These are phyloP conservation scores for Xylariales sp. DNA, from an alignment of 2,329 filamentous ascomycete genomes.

Conservation along the genomic window DNA sequence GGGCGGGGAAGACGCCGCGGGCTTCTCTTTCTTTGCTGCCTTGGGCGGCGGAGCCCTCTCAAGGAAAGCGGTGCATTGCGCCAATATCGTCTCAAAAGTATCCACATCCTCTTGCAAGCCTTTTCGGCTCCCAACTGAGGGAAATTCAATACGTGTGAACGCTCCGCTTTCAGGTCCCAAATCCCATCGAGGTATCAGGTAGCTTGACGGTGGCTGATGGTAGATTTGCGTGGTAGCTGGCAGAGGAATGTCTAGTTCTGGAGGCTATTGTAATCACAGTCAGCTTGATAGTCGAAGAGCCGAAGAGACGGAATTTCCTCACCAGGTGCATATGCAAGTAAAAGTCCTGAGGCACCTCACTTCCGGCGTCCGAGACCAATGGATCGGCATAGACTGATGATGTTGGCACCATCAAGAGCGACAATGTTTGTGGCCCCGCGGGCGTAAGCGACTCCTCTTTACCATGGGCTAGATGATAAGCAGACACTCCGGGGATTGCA, in stretches of 20 bases:
- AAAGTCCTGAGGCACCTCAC: slow-evolving; percentile 77
- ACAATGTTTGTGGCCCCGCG: slow-evolving; percentile 84
- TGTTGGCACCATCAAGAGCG: slow-evolving; percentile 92
- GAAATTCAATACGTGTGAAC: slow-evolving; percentile 92
- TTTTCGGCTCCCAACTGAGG: slow-evolving; percentile 62
- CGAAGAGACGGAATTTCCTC: too few relatives aligned
- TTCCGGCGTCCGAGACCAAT: slow-evolving; percentile 46
- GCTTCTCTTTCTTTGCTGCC: slow-evolving; percentile 23
- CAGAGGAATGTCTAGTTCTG: slow-evolving; percentile 87
- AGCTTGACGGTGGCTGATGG: slow-evolving; percentile 87
- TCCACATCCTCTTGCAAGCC: slow-evolving; percentile 88
- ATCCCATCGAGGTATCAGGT: slow-evolving; percentile 94
- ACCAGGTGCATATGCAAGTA: slow-evolving; percentile 87
- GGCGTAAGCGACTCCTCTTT: slow-evolving; percentile 78
- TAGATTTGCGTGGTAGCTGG: slow-evolving; percentile 97
- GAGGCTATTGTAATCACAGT: slow-evolving; percentile 42
- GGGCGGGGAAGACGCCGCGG: slow-evolving; percentile 14
- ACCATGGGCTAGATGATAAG: slow-evolving; percentile 87
- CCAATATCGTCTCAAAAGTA: slow-evolving; percentile 95
- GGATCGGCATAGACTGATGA: slow-evolving; percentile 64
- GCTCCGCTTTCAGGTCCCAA: slow-evolving; percentile 81
- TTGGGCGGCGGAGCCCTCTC: slow-evolving; percentile 70
- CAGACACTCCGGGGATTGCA: slow-evolving; percentile 78
- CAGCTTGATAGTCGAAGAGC: too few relatives aligned
- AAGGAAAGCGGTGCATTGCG: slow-evolving; percentile 95